A percentile compares a stretch with the other conserved stretches of the same genome.
These are phyloP conservation scores for Cladosporium oxysporum DNA, from an alignment of 2,329 filamentous ascomycete genomes.

Conservation along the genomic window DNA sequence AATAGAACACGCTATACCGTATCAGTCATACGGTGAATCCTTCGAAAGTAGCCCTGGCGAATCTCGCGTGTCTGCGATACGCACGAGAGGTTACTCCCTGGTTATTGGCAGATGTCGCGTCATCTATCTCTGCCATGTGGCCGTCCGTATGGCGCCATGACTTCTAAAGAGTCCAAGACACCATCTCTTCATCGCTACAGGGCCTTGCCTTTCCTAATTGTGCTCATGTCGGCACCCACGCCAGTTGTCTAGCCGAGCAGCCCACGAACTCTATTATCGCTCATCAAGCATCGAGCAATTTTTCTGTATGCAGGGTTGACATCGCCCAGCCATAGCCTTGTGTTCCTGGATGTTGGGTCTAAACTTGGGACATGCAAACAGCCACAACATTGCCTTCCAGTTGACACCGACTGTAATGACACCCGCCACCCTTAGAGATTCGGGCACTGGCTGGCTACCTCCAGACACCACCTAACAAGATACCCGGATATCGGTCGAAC, in stretches of 20 bases:
- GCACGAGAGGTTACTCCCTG: background rate
- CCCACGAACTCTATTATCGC: background rate
- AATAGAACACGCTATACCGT: conserved; percentile 13
- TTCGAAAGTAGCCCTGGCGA: background rate
- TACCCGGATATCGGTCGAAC: background rate
- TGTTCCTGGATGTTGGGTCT: background rate
- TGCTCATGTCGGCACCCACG: background rate
- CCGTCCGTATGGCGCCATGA: background rate
- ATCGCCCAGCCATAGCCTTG: background rate
- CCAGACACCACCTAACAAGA: background rate
- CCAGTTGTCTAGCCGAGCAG: background rate
- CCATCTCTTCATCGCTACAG: background rate
- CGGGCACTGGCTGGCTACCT: background rate
- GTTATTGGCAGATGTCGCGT: conserved; percentile 1
- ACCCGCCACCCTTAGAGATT: background rate
- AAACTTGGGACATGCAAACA: conserved; percentile 8
- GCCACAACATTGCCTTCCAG: background rate
- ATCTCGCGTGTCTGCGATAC: conserved; percentile 9
- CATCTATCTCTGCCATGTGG: conserved; percentile 7
- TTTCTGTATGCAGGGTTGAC: background rate
- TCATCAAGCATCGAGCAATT: background rate
- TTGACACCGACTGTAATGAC: conserved; percentile 3
- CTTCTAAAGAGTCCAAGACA: background rate
- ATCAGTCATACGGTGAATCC: conserved; percentile 4
- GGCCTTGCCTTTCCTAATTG: background rate